These are phyloP conservation scores for Candida rishiriensis DNA, from an alignment of 805 yeast species.

Conservation along the genomic window DNA sequence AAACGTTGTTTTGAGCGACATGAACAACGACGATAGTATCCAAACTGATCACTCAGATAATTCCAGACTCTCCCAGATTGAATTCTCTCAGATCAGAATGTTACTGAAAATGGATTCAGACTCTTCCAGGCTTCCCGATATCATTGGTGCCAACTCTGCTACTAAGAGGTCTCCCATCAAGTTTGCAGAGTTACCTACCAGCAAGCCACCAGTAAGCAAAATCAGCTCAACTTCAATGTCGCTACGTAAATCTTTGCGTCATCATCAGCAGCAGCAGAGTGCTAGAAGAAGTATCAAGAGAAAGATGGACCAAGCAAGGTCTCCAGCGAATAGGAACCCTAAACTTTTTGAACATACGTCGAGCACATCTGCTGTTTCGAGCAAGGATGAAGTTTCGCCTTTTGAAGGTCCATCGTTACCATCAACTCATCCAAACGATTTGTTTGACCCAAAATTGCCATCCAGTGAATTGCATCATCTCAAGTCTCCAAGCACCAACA, in stretches of 20 bases:
- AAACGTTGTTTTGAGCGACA: conserved; percentile 18
- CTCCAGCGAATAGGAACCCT: background rate
- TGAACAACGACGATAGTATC: conserved; percentile 22
- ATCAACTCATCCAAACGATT: conserved; percentile 2
- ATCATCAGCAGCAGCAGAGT: background rate
- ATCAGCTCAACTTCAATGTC: conserved; percentile 22
- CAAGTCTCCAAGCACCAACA: conserved; percentile 9
- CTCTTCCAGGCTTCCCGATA: conserved; percentile 11
- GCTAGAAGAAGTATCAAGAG: background rate
- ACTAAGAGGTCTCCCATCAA: conserved; percentile 27
- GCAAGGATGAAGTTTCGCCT: conserved; percentile 16
- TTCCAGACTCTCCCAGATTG: conserved; percentile 13
- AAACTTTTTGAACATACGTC: too few species aligned
- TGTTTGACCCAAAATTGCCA: conserved; percentile 20
- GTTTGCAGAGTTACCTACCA: conserved; percentile 30
- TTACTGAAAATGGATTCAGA: conserved; percentile 17
- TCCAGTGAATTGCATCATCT: conserved; percentile 6
- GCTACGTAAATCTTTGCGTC: conserved; percentile 16
- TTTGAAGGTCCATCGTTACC: conserved; percentile 15
- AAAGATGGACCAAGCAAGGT: background rate
- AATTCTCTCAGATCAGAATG: conserved; percentile 22
- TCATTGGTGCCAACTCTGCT: conserved; percentile 19
- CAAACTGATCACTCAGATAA: conserved; percentile 25
- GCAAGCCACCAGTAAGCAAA: conserved; percentile 26
- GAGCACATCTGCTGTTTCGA: background rate